Evolutionary conservation across 352 stramenopile species (phyloP).

Genomic region (Phytopythium kandeliae): DNA sequence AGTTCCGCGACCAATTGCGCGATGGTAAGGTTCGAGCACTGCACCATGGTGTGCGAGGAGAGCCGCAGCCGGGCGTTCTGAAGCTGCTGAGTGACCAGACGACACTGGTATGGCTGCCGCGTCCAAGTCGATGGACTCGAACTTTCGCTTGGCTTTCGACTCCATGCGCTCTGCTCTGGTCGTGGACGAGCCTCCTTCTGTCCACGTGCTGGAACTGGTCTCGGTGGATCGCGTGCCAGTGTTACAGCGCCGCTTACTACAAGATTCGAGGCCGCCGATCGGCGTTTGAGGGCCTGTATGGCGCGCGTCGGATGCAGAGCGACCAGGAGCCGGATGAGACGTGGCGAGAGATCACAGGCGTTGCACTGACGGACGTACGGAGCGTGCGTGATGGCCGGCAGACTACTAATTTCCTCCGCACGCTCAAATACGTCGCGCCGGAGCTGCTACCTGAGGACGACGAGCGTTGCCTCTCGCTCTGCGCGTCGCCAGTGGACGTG

Average conservation of each 20-base stretch:
- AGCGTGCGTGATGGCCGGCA: slow-evolving; percentile 63
- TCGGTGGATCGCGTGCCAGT: neutral
- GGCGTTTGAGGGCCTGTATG: neutral
- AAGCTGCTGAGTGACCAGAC: slow-evolving; percentile 61
- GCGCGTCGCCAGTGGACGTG: slow-evolving; percentile 9
- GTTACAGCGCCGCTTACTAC: neutral
- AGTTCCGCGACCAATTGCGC: slow-evolving; percentile 59
- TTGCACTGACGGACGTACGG: slow-evolving; percentile 44
- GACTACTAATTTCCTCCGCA: slow-evolving; percentile 76
- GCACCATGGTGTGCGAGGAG: slow-evolving; percentile 41
- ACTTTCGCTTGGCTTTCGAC: neutral
- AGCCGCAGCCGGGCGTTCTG: slow-evolving; percentile 42
- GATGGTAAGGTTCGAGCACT: slow-evolving; percentile 41
- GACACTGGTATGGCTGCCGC: slow-evolving; percentile 52
- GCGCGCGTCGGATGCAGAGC: neutral
- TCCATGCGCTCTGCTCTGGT: neutral
- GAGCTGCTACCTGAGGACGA: slow-evolving; percentile 47
- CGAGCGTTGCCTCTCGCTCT: slow-evolving; percentile 67
- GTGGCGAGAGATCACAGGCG: slow-evolving; percentile 6
- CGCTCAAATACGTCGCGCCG: slow-evolving; percentile 67
- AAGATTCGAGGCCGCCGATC: neutral
- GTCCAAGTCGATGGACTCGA: slow-evolving; percentile 13
- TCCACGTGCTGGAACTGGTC: neutral
- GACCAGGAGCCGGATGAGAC: neutral
- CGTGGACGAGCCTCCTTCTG: neutral